Conservation (phyloP, 345 rosid species). For the Salix koriyanagi region DNA sequence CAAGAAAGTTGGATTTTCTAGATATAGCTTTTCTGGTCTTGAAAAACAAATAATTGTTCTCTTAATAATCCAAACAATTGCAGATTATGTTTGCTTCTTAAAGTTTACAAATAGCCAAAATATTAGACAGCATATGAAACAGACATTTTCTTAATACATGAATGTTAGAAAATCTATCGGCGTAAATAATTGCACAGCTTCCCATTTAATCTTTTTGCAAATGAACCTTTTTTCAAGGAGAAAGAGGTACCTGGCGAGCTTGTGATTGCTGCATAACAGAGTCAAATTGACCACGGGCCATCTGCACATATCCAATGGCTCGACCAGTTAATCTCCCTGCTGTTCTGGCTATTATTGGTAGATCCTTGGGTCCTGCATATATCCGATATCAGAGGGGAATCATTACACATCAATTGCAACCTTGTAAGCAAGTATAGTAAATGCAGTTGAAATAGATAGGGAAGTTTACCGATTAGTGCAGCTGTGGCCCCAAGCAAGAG, state of each 20-base stretch:
- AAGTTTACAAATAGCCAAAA: too few species aligned
- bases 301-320: slow-evolving; percentile 72
- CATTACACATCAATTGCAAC: neutral
- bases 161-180: neutral
- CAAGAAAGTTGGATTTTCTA: neutral
- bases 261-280: slow-evolving; percentile 82
- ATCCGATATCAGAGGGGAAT: neutral
- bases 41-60: neutral
- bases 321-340: slow-evolving; percentile 77
- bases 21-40: neutral
- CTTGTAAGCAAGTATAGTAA: too few species aligned
- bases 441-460: neutral
- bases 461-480: slow-evolving; percentile 19
- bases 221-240: neutral
- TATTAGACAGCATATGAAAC: too few species aligned
- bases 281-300: slow-evolving; percentile 88
- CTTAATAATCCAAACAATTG: neutral
- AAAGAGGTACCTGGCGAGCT: slow-evolving; percentile 63
- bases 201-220: neutral
- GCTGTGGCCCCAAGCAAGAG: slow-evolving; percentile 30
- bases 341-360: slow-evolving; percentile 64
- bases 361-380: slow-evolving; percentile 76
- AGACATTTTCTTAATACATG: neutral
- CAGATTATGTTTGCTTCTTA: too few species aligned
- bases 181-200: neutral